Conservation (phyloP, 2,329 filamentous ascomycete genomes). For the Didymella sp. region DNA sequence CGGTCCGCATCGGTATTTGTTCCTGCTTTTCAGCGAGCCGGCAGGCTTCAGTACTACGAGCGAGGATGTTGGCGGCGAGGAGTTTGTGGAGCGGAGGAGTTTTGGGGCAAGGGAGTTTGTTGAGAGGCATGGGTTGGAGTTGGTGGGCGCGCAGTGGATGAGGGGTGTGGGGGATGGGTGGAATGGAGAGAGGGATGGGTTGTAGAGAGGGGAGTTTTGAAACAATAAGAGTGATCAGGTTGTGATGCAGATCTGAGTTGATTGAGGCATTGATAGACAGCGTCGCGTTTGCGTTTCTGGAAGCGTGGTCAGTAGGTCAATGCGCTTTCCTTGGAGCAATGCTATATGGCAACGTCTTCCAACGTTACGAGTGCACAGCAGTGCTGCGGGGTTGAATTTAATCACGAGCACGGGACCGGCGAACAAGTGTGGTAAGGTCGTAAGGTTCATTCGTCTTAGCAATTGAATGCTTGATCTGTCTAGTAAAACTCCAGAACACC, state of each 20-base stretch:
- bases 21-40: conserved; percentile 42
- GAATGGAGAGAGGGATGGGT: conserved; percentile 19
- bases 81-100: conserved; percentile 46
- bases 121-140: conserved; percentile 34
- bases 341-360: neutral
- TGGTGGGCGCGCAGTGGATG: conserved; percentile 49
- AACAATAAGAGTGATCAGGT: too few species aligned
- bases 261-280: too few species aligned
- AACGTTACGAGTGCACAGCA: neutral
- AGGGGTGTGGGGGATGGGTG: conserved; percentile 48
- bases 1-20: conserved; percentile 46
- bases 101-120: conserved; percentile 37
- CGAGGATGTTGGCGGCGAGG: conserved; percentile 44
- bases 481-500: conserved; percentile 25
- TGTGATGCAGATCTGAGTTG: too few species aligned
- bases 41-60: conserved; percentile 30
- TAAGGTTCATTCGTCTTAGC: conserved; percentile 24
- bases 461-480: conserved; percentile 31
- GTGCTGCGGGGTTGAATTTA: neutral
- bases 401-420: neutral
- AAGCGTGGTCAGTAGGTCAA: too few species aligned
- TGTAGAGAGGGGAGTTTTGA: neutral
- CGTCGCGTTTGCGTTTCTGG: too few species aligned
- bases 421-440: conserved; percentile 3
- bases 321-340: too few species aligned